phyloP scores from a whole-genome alignment of 495 filamentous ascomycete genomes.

The Tuber microsphaerosporum region DNA sequence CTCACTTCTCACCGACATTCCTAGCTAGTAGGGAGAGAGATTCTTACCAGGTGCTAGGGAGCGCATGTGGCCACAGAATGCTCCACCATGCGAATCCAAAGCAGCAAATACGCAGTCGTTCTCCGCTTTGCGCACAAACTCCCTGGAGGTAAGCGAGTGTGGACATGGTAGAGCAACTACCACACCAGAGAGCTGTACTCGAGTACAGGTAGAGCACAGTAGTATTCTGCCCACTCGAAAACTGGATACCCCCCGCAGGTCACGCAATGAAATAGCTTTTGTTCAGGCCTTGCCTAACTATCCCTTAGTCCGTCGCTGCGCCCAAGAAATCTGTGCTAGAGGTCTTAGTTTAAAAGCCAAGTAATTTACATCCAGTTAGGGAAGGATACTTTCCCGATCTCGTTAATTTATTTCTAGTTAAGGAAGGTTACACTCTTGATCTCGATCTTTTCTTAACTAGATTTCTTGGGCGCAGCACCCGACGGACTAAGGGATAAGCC shows the following conservation, averaged over 20 bases:
- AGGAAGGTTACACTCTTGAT: no score
- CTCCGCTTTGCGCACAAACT: background rate
- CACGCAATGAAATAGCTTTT: background rate
- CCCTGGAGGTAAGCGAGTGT: background rate
- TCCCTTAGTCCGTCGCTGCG: no score
- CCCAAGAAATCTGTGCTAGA: no score
- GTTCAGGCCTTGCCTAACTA: background rate
- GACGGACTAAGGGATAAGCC: no score
- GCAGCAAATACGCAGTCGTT: background rate
- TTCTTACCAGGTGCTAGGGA: background rate
- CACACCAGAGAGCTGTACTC: no score
- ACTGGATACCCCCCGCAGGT: background rate
- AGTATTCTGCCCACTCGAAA: background rate
- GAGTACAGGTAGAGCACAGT: background rate
- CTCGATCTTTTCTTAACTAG: no score
- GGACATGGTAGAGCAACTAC: background rate
- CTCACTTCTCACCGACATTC: background rate
- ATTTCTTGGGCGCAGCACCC: no score
- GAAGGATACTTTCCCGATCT: no score
- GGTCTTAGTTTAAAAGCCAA: no score
- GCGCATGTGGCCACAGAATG: background rate
- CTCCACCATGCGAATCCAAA: background rate
- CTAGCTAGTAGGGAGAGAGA: background rate
- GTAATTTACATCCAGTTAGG: no score
- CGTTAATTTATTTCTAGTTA: no score